These are phyloP conservation scores for Hysterium pulicare DNA, from an alignment of 2,329 filamentous ascomycete species.

Conservation along the genomic window DNA sequence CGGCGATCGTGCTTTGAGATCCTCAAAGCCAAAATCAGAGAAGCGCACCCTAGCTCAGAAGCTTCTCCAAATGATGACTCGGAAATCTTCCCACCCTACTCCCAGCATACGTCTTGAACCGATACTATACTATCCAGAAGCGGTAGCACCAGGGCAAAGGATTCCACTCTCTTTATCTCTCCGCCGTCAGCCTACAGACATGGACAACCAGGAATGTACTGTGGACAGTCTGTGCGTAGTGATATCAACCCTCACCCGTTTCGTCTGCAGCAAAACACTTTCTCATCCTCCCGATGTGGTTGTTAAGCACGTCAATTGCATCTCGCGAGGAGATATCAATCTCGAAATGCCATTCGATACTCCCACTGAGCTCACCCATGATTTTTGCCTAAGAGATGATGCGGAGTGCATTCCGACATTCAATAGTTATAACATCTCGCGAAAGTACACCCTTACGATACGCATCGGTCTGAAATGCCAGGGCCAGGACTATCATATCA, in stretches of 20 bases:
- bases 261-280: conserved; percentile 24
- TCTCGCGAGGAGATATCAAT: conserved; percentile 24
- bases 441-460: conserved; percentile 26
- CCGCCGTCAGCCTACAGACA: background rate
- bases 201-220: conserved; percentile 18
- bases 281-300: conserved; percentile 27
- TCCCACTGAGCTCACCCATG: conserved; percentile 19
- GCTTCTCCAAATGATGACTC: conserved; percentile 17
- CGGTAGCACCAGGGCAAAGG: conserved; percentile 28
- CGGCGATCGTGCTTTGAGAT: conserved; percentile 23
- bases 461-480: conserved; percentile 25
- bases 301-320: conserved; percentile 29
- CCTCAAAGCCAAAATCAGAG: conserved; percentile 12
- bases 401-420: conserved; percentile 33
- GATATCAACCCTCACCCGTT: conserved; percentile 31
- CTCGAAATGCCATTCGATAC: conserved; percentile 14
- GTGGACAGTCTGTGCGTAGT: conserved; percentile 27
- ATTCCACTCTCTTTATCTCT: conserved; percentile 29
- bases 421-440: conserved; percentile 32
- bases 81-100: conserved; percentile 13
- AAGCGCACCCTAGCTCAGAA: conserved; percentile 18
- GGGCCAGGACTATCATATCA: conserved; percentile 24
- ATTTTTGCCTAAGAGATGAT: conserved; percentile 33
- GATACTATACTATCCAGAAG: conserved; percentile 25
- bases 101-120: conserved; percentile 26